Percentiles rank a stretch among this genome's conserved stretches.
Evolutionary conservation across 1,284 basidiomycete genomes (phyloP).

Genomic region (Ganoderma lucidum): DNA sequence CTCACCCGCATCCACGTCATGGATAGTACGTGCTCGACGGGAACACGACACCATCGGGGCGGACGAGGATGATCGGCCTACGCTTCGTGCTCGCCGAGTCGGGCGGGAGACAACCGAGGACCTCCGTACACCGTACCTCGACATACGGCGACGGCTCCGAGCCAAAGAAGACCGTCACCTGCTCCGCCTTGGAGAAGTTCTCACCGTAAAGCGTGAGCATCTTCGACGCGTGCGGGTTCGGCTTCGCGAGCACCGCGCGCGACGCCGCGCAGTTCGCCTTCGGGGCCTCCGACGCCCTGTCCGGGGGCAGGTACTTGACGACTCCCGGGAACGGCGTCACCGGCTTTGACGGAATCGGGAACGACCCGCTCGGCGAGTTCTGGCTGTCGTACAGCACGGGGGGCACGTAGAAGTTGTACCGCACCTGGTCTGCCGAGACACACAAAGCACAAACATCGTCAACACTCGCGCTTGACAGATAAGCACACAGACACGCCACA

Average conservation of each 20-base stretch:
- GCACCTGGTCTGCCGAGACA: conserved; percentile 70
- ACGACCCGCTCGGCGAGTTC: conserved; percentile 68
- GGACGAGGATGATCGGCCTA: conserved; percentile 85
- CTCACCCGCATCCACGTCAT: conserved; percentile 39
- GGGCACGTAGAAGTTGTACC: conserved; percentile 94
- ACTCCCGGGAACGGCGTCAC: conserved; percentile 88
- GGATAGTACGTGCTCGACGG: conserved; percentile 90
- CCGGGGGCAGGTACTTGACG: conserved; percentile 87
- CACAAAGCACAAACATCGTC: conserved; percentile 8
- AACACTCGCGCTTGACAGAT: conserved; percentile 14
- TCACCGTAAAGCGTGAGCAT: conserved; percentile 91
- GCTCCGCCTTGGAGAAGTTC: conserved; percentile 85
- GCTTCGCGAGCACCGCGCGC: conserved; percentile 74
- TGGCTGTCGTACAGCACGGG: conserved; percentile 82
- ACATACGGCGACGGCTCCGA: conserved; percentile 87
- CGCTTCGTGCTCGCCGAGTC: conserved; percentile 69
- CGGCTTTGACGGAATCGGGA: conserved; percentile 81
- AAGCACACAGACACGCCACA: conserved; percentile 12
- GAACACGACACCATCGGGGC: conserved; percentile 91
- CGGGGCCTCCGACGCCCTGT: conserved; percentile 77
- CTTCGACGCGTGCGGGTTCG: conserved; percentile 73
- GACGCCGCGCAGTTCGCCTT: conserved; percentile 70
- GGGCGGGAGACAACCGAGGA: conserved; percentile 81
- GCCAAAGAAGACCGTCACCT: conserved; percentile 87
- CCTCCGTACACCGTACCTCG: conserved; percentile 90